These are phyloP conservation scores for Herpomyces periplanetae DNA, from an alignment of 2,329 filamentous ascomycete species.

Conservation along the genomic window DNA sequence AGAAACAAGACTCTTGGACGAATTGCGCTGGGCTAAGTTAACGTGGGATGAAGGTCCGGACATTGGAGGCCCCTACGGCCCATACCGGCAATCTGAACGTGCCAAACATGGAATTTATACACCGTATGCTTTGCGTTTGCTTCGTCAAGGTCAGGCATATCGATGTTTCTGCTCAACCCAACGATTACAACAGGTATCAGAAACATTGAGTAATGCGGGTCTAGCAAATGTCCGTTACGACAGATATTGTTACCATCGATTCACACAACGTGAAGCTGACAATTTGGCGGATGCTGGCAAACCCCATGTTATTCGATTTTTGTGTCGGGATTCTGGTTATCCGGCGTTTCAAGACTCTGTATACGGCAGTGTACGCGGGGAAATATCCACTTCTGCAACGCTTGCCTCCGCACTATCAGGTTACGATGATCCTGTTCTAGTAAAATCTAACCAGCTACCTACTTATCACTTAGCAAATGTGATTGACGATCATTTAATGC, in stretches of 20 bases:
- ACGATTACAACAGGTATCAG: constrained; percentile 23
- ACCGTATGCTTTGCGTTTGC: constrained; percentile 23
- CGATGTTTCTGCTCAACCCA: constrained; percentile 59
- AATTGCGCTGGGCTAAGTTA: constrained; percentile 56
- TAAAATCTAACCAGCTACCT: constrained; percentile 66
- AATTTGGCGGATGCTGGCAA: constrained; percentile 27
- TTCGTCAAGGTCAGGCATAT: constrained; percentile 36
- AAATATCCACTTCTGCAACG: constrained; percentile 7
- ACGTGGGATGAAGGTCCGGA: constrained; percentile 83
- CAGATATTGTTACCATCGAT: constrained; percentile 26
- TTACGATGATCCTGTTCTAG: constrained; percentile 46
- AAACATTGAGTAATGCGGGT: constrained; percentile 17
- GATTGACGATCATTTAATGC: constrained; percentile 75
- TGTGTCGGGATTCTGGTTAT: constrained; percentile 17
- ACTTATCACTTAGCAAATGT: constrained; percentile 96
- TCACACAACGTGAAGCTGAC: constrained; percentile 24
- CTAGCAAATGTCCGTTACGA: constrained; percentile 23
- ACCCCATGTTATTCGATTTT: constrained; percentile 34
- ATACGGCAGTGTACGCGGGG: constrained; percentile 19
- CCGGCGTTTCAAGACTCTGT: constrained; percentile 34
- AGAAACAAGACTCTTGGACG: constrained; percentile 31
- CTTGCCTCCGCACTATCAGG: constrained; percentile 7
- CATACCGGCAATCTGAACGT: constrained; percentile 52
- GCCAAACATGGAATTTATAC: constrained; percentile 30
- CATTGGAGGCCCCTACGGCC: constrained; percentile 37